These are phyloP conservation scores for Fraxinus ornus DNA, from an alignment of 305 asterid genomes.

Conservation along the genomic window DNA sequence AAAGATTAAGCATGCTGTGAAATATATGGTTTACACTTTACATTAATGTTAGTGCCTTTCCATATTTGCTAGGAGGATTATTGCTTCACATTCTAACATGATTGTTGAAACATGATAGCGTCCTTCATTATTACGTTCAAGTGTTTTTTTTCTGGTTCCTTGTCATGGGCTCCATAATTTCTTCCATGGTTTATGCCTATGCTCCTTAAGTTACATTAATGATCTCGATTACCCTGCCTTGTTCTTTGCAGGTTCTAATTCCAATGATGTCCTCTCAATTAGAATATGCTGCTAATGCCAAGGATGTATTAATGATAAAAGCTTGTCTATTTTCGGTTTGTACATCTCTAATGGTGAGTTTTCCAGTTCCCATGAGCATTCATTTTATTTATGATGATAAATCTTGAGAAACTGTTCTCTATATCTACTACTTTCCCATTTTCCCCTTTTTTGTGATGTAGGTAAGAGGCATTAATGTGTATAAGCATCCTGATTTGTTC, in stretches of 20 bases:
- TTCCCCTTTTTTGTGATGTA: constrained; percentile 26
- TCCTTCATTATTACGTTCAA: not conserved
- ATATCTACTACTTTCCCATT: not conserved
- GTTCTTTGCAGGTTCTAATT: constrained; percentile 67
- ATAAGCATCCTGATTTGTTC: constrained; percentile 46
- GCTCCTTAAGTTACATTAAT: constrained; percentile 6
- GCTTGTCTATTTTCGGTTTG: constrained; percentile 76
- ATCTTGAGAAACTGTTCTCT: constrained; percentile 17
- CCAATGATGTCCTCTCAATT: constrained; percentile 61
- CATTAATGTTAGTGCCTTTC: constrained; percentile 3
- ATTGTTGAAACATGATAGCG: not conserved
- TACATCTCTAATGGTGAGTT: constrained; percentile 73
- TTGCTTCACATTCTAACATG: not conserved
- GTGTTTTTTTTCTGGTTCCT: not conserved
- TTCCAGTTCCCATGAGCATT: constrained; percentile 21
- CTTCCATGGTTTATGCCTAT: not conserved
- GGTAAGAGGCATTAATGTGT: constrained; percentile 63
- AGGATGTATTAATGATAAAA: constrained; percentile 61
- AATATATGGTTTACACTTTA: not conserved
- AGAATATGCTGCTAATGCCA: constrained; percentile 52
- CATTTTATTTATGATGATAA: constrained; percentile 6
- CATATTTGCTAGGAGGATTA: not conserved
- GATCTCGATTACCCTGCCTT: constrained; percentile 17
- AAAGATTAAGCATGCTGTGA: constrained; percentile 14
- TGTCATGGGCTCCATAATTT: not conserved